These are phyloP conservation scores for Phytophthora quininea DNA, from an alignment of 352 stramenopile genomes.

Conservation along the genomic window DNA sequence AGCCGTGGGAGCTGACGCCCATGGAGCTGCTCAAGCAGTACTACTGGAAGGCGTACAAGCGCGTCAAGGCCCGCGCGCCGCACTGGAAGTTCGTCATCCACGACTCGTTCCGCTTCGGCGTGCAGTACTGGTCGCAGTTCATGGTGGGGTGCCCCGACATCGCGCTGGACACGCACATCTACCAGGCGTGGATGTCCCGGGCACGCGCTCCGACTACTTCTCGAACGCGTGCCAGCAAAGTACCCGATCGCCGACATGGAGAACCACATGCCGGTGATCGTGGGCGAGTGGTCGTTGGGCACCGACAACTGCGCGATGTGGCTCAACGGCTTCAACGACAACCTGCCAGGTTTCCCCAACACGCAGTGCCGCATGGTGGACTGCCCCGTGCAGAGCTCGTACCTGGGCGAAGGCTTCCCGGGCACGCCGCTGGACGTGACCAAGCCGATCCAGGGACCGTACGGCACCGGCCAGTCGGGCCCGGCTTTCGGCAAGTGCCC, in stretches of 20 bases:
- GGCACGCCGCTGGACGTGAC: too few relatives aligned
- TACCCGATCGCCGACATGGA: constrained; percentile 72
- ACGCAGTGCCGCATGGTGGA: too few relatives aligned
- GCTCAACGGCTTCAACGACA: too few relatives aligned
- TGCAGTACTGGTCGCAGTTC: constrained; percentile 53
- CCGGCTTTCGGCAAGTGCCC: constrained; percentile 82
- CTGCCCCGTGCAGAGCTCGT: too few relatives aligned
- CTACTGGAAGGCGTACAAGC: constrained; percentile 96
- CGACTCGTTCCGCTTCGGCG: constrained; percentile 91
- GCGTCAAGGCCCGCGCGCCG: constrained; percentile 89
- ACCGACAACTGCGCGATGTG: constrained; percentile 81
- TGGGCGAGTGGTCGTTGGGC: constrained; percentile 93
- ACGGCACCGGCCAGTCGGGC: constrained; percentile 19
- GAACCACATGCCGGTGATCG: constrained; percentile 79
- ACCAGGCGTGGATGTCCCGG: constrained; percentile 88
- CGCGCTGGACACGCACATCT: constrained; percentile 95
- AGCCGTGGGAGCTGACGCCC: constrained; percentile 94
- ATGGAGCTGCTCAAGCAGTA: constrained; percentile 93
- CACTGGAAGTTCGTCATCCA: constrained; percentile 96
- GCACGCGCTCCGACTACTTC: constrained; percentile 80
- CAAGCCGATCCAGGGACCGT: too few relatives aligned
- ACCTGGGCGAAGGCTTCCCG: too few relatives aligned
- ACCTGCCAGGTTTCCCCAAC: too few relatives aligned
- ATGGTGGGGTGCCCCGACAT: constrained; percentile 89
- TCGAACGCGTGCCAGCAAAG: constrained; percentile 89